Percentiles rank a stretch among this genome's conserved stretches.
phyloP scores from a whole-genome alignment of 116 monocot genomes.

The Posidonia oceanica region DNA sequence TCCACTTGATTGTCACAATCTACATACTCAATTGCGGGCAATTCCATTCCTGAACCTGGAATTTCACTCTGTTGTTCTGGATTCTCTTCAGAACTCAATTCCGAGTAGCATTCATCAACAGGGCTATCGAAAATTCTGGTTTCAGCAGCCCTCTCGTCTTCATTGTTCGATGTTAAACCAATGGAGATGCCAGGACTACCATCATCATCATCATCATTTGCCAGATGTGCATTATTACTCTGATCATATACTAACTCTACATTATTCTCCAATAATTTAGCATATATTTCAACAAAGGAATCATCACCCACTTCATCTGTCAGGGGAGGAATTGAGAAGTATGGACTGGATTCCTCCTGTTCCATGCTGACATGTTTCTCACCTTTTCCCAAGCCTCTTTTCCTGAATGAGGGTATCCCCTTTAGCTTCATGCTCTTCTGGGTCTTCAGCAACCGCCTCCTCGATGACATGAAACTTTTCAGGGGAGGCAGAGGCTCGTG shows the following conservation, averaged over 20 bases:
- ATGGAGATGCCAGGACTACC: background rate
- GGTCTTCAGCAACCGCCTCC: conserved; percentile 46
- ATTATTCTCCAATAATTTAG: background rate
- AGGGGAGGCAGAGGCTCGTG: conserved; percentile 36
- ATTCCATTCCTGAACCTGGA: conserved; percentile 28
- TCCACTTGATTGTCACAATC: conserved; percentile 14
- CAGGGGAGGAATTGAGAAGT: background rate
- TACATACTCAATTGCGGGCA: conserved; percentile 23
- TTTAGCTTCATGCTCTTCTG: conserved; percentile 41
- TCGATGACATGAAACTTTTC: conserved; percentile 33
- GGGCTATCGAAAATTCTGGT: background rate
- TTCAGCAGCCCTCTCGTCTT: background rate
- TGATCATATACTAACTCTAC: background rate
- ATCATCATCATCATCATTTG: background rate
- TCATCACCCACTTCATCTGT: conserved; percentile 7
- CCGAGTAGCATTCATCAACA: conserved; percentile 3
- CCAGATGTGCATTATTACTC: too few species aligned
- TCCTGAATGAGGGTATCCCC: conserved; percentile 31
- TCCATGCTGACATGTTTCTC: background rate
- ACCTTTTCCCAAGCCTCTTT: conserved; percentile 7
- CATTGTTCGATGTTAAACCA: background rate
- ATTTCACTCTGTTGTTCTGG: conserved; percentile 21
- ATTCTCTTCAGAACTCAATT: conserved; percentile 10
- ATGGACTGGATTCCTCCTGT: background rate
- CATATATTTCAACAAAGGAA: conserved; percentile 22